These are phyloP conservation scores for Yarrowia divulgata DNA, from an alignment of 805 yeast genomes.

Conservation along the genomic window DNA sequence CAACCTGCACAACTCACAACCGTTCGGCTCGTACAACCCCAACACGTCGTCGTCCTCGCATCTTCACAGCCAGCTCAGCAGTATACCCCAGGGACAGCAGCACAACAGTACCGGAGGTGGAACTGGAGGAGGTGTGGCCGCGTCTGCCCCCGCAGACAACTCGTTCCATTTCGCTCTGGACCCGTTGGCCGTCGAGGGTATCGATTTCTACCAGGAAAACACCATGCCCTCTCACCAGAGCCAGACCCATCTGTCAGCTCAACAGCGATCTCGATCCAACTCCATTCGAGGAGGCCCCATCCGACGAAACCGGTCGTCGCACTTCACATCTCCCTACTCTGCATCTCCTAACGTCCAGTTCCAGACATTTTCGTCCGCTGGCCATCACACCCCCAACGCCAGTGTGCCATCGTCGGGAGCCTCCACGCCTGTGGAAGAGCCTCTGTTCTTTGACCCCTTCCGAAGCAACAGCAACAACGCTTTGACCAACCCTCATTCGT, in stretches of 20 bases:
- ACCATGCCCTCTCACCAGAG: constrained; percentile 12
- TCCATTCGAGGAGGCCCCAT: constrained; percentile 39
- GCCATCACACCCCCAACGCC: constrained; percentile 26
- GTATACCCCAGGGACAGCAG: constrained; percentile 32
- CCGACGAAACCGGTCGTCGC: constrained; percentile 40
- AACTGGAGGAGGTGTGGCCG: constrained; percentile 6
- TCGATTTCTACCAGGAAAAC: constrained; percentile 43
- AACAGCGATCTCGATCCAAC: constrained; percentile 25
- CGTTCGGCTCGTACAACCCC: constrained; percentile 35
- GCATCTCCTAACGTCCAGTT: constrained; percentile 38
- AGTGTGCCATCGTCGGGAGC: constrained; percentile 36
- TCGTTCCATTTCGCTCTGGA: constrained; percentile 54
- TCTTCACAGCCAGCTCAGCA: constrained; percentile 33
- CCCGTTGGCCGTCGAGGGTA: constrained; percentile 60
- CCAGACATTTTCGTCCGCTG: constrained; percentile 19
- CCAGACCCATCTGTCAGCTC: constrained; percentile 24
- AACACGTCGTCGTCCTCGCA: constrained; percentile 27
- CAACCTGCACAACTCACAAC: constrained; percentile 23
- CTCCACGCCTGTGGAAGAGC: constrained; percentile 38
- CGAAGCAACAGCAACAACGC: constrained; percentile 29
- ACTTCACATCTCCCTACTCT: constrained; percentile 32
- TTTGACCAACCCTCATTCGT: constrained; percentile 28
- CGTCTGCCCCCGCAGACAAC: constrained; percentile 37
- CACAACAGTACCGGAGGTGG: constrained; percentile 26
- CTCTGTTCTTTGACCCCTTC: constrained; percentile 39